Conservation (phyloP, 108 stramenopile species). For the Aurantiochytrium sp. region DNA sequence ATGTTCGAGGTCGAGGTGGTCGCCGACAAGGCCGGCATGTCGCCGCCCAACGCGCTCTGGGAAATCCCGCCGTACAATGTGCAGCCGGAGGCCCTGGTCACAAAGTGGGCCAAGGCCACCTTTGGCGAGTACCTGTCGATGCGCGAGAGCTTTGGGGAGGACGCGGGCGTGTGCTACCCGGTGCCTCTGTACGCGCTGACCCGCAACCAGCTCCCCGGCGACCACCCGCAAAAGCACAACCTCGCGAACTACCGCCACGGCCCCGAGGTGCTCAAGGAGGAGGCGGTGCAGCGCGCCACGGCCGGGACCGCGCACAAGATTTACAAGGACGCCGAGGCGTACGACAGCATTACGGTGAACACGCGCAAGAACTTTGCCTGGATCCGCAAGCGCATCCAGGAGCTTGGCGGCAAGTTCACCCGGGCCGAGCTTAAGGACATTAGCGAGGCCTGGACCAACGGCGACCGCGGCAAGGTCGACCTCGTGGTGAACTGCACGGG, state of each 20-base stretch:
- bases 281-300: not conserved
- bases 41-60: not conserved
- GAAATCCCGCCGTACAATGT: slow-evolving; percentile 9
- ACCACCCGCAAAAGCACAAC: not conserved
- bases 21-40: not conserved
- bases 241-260: not conserved
- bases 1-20: not conserved
- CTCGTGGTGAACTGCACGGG: not conserved
- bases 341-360: not conserved
- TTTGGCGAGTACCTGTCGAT: not conserved
- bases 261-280: slow-evolving; percentile 14
- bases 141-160: not conserved
- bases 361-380: not conserved
- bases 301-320: not conserved
- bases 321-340: slow-evolving; percentile 4
- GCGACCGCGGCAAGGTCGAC: not conserved
- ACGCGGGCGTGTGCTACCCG: not conserved
- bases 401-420: not conserved
- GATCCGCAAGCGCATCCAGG: not conserved
- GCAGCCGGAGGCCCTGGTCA: not conserved
- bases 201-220: not conserved
- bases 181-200: not conserved
- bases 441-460: not conserved
- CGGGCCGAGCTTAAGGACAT: not conserved
- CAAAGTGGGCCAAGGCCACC: slow-evolving; percentile 12